Evolutionary conservation across 164 flowering plant species (phyloP), one percentile per base, ranked within the genome.

Genomic region (Macadamia tetraphylla): DNA sequence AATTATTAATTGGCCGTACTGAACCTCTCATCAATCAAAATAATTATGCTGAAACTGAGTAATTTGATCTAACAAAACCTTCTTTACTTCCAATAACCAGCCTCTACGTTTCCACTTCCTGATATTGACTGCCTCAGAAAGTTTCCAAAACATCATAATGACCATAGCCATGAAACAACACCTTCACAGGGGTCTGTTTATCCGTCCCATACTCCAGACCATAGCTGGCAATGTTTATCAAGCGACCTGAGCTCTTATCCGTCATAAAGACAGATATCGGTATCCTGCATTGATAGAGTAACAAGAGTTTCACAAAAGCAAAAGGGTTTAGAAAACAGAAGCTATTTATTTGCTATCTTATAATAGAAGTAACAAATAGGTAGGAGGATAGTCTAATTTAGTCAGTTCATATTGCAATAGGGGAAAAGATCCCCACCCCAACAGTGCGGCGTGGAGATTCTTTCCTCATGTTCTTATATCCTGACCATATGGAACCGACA

Each of bases 141-240:
- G 80, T 73, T 70, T 89, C 95, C 78, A 92, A 61, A 5, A 85
- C 69, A 60, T 92, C 97, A 59, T 92, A 92, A 77, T 92, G 96
- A 62, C 94, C 97, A 80, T 92, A 92, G 30, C 94, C 83, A 78
- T 92, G 92, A 73, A 89, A 92, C 74, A 92, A 76, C 31, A 92
- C 87, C 57, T 88, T 83, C 51, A 92, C 85, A 42, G 89, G 82
- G 32, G 7, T 75, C 55, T 74, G 81, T 43, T 79, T 79, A 43
- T 78, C 79, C 63, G 77, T 76, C 52, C 59, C 71, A 73, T 89
- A 89, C 75, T 89, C 88, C 74, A 80, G 79, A 40, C 97, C 96
- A 61, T 88, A 92, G 60, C 80, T 85, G 68, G 92, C 84, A 57
- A 89, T 85, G 61, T 84, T 84, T 30, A 65, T 69, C 79, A 89